These are phyloP conservation scores for Volvox africanus DNA, from an alignment of 139 green algal genomes.

Conservation along the genomic window DNA sequence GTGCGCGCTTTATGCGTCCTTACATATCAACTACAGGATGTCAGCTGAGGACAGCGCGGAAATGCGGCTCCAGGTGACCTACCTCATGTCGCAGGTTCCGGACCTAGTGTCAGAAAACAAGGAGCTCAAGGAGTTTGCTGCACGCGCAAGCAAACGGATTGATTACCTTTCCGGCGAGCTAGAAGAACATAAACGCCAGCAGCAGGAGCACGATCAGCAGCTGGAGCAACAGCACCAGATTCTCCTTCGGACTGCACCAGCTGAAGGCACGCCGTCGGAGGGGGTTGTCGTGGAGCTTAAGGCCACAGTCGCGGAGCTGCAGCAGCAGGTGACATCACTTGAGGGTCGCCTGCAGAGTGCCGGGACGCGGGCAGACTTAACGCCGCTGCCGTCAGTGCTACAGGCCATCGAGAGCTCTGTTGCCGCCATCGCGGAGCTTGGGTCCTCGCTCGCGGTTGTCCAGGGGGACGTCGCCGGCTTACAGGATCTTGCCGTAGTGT, in stretches of 20 bases:
- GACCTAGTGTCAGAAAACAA: slow-evolving; percentile 17
- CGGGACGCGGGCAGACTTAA: neutral
- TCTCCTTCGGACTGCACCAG: neutral
- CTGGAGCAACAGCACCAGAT: neutral
- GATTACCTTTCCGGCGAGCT: neutral
- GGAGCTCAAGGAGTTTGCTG: slow-evolving; percentile 12
- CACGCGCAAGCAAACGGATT: neutral
- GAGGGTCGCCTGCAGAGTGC: neutral
- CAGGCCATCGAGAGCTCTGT: neutral
- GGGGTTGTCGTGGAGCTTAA: neutral
- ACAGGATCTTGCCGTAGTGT: neutral
- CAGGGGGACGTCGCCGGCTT: neutral
- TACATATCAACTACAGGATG: neutral
- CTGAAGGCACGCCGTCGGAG: neutral
- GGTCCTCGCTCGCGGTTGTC: neutral
- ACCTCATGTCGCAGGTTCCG: slow-evolving; percentile 31
- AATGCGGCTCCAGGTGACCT: slow-evolving; percentile 35
- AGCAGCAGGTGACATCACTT: neutral
- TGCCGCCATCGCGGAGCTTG: no score
- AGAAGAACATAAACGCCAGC: neutral
- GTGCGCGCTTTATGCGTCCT: no score
- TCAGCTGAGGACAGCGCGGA: neutral
- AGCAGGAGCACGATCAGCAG: neutral
- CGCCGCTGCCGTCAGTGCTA: neutral
- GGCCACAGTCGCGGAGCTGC: neutral